Evolutionary conservation across 129 eudicot species (phyloP).

Genomic region (sunflower (Helianthus annuus)): DNA sequence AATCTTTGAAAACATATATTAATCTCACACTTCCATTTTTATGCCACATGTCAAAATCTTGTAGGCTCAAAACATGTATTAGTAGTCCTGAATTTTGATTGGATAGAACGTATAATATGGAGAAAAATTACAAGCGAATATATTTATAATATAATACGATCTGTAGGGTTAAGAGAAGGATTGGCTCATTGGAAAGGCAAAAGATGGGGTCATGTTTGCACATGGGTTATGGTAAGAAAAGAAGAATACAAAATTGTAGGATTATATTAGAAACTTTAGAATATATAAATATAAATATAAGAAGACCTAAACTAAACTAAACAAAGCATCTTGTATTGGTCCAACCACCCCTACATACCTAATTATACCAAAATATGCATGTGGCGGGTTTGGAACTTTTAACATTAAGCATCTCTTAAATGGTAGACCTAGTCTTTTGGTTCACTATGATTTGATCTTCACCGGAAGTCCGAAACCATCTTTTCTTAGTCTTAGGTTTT

Average conservation of each 20-base stretch:
- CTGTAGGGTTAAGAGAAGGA: conserved; percentile 26
- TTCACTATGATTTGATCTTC: not conserved
- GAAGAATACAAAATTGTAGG: conserved; percentile 34
- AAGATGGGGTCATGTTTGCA: conserved; percentile 46
- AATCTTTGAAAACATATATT: conserved; percentile 30
- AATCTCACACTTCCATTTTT: conserved; percentile 19
- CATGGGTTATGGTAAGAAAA: conserved; percentile 48
- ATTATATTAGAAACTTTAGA: conserved; percentile 16
- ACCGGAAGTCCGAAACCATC: not conserved
- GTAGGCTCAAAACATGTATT: conserved; percentile 4
- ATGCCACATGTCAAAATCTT: conserved; percentile 30
- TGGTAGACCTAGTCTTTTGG: not conserved
- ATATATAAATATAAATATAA: conserved; percentile 6
- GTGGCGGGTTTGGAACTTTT: conserved; percentile 36
- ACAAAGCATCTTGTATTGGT: conserved; percentile 47
- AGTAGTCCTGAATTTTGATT: conserved; percentile 25
- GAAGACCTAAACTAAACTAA: conserved; percentile 15
- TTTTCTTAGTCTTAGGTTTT: not conserved
- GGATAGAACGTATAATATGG: conserved; percentile 32
- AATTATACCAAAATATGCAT: conserved; percentile 31
- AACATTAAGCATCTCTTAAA: conserved; percentile 13
- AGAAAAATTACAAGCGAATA: not conserved
- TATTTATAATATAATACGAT: conserved; percentile 16
- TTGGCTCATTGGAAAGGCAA: conserved; percentile 25
- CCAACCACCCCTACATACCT: conserved; percentile 35